These are phyloP conservation scores for Phytophthora agathidicida DNA, from an alignment of 352 stramenopile genomes.

Conservation along the genomic window DNA sequence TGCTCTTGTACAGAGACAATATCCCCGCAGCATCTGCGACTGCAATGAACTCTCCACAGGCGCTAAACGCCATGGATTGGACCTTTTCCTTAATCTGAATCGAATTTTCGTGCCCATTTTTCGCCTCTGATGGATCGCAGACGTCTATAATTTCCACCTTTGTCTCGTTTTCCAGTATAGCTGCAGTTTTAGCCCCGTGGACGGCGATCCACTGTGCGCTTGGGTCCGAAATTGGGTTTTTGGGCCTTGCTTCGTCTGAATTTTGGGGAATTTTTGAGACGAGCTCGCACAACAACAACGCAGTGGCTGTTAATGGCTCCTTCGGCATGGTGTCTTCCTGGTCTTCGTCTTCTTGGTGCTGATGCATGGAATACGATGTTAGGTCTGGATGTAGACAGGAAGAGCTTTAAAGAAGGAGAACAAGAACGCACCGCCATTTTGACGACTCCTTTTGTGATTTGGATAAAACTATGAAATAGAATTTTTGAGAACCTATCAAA, in stretches of 20 bases:
- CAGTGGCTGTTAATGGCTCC: neutral
- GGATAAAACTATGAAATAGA: no score
- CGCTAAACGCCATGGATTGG: constrained; percentile 38
- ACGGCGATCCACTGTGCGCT: constrained; percentile 21
- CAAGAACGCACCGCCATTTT: no score
- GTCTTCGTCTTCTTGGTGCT: constrained; percentile 4
- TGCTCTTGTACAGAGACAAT: constrained; percentile 39
- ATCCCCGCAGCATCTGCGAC: constrained; percentile 31
- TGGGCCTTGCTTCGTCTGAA: neutral
- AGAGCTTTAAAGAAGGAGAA: neutral
- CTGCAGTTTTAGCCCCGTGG: constrained; percentile 12
- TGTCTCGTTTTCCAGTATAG: constrained; percentile 4
- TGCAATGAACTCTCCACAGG: constrained; percentile 40
- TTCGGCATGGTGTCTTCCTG: neutral
- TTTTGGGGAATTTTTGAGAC: neutral
- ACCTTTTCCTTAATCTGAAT: constrained; percentile 23
- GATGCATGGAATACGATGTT: neutral
- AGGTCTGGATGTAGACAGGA: neutral
- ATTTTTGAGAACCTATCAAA: no score
- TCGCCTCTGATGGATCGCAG: neutral
- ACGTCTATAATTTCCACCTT: constrained; percentile 6
- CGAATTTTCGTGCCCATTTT: constrained; percentile 13
- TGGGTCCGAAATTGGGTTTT: constrained; percentile 1
- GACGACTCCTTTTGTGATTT: no score
- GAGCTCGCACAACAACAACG: constrained; percentile 9